Conservation (phyloP, 305 asterid species). For the Caryopteris hybrid region DNA sequence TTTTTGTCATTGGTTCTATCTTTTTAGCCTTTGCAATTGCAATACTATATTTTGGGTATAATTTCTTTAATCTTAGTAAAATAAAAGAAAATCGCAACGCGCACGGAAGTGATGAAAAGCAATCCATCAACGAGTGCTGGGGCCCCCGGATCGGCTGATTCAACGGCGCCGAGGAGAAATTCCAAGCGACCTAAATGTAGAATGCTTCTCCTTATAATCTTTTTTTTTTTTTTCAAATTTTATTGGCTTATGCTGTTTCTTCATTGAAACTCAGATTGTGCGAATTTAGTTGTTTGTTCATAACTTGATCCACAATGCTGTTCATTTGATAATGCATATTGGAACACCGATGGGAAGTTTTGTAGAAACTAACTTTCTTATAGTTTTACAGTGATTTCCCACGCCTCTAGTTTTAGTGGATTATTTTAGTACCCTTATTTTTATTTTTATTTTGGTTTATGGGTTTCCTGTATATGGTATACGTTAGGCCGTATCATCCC, state of each 20-base stretch:
- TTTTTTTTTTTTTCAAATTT: background rate
- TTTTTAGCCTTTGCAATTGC: too few relatives aligned
- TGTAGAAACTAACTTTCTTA: background rate
- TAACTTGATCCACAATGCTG: background rate
- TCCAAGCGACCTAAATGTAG: constrained; percentile 15
- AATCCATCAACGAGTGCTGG: constrained; percentile 13
- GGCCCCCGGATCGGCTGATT: constrained; percentile 13
- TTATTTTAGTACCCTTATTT: too few relatives aligned
- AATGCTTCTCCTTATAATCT: background rate
- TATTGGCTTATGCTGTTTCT: background rate
- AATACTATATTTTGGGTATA: background rate
- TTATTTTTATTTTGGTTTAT: too few relatives aligned
- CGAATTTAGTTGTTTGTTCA: background rate
- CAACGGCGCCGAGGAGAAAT: constrained; percentile 6
- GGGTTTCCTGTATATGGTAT: too few relatives aligned
- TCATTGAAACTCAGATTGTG: background rate
- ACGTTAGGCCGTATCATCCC: too few relatives aligned
- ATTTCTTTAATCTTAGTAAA: background rate
- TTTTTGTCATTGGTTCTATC: background rate
- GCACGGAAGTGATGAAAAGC: background rate
- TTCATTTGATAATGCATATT: background rate
- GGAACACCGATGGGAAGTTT: background rate
- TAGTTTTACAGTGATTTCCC: background rate
- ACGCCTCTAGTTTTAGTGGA: background rate
- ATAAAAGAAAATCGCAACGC: background rate